phyloP scores from a whole-genome alignment of 345 rosid species.

The Eucalyptus marginata region DNA sequence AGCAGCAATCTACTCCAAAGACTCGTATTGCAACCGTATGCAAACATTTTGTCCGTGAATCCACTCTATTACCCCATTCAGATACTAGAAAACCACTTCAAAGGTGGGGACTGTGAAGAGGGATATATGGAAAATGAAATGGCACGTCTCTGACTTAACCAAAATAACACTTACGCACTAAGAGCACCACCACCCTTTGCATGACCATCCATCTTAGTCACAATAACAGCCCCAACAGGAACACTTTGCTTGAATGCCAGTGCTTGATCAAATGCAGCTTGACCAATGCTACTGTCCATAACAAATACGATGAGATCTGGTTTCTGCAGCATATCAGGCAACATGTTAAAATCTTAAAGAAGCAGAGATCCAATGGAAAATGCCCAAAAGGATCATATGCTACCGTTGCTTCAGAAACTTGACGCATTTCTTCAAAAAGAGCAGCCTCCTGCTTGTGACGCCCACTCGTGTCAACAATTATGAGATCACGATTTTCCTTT shows the following conservation, averaged over 20 bases:
- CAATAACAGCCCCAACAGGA: conserved; percentile 83
- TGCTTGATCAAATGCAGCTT: conserved; percentile 93
- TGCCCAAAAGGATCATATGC: neutral
- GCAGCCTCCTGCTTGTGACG: conserved; percentile 95
- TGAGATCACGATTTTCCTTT: conserved; percentile 81
- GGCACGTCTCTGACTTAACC: neutral
- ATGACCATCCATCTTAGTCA: conserved; percentile 97
- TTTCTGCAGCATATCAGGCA: conserved; percentile 37
- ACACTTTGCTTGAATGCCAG: conserved; percentile 90
- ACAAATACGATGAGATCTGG: conserved; percentile 89
- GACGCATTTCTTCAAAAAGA: conserved; percentile 97
- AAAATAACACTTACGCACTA: conserved; percentile 61
- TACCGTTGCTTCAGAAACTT: conserved; percentile 97
- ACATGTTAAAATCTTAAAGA: neutral
- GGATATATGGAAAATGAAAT: neutral
- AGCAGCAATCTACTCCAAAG: neutral
- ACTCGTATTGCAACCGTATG: neutral
- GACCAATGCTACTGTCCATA: conserved; percentile 96
- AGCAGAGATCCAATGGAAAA: neutral
- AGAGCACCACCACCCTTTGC: conserved; percentile 99
- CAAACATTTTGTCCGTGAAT: neutral
- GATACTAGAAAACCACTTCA: neutral
- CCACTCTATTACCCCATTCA: neutral
- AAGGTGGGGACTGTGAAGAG: neutral
- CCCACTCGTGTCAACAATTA: conserved; percentile 91